These are phyloP conservation scores for Jimgerdemannia flammicorona DNA, from an alignment of 192 early-diverging fungal genomes.

Conservation along the genomic window DNA sequence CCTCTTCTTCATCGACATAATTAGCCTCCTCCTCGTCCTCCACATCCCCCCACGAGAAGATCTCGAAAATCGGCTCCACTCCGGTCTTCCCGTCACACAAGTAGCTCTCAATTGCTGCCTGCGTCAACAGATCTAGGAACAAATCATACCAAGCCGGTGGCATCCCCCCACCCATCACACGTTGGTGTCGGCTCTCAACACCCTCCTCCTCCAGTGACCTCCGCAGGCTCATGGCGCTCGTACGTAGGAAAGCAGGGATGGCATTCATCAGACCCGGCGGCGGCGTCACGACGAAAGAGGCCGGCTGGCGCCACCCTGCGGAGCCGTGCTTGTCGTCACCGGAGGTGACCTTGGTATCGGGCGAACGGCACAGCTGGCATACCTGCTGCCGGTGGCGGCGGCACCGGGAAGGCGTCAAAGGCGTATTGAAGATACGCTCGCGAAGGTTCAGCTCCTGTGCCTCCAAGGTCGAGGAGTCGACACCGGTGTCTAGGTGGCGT, in stretches of 20 bases:
- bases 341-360: not conserved
- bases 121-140: conserved; percentile 50
- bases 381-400: conserved; percentile 40
- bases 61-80: conserved; percentile 43
- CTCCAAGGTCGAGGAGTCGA: not conserved
- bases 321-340: not conserved
- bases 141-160: conserved; percentile 49
- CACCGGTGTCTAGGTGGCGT: conserved; percentile 8
- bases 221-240: conserved; percentile 41
- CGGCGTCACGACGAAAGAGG: not conserved
- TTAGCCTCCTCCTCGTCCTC: conserved; percentile 30
- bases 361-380: conserved; percentile 27
- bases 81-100: conserved; percentile 44
- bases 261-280: conserved; percentile 43
- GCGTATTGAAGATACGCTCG: conserved; percentile 24
- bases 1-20: conserved; percentile 1
- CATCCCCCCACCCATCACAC: conserved; percentile 37
- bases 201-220: conserved; percentile 19
- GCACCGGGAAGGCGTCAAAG: conserved; percentile 30
- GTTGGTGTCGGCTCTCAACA: conserved; percentile 11
- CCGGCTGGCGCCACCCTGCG: no score
- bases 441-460: conserved; percentile 1
- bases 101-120: conserved; percentile 49
- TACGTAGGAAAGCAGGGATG: conserved; percentile 46
- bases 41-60: conserved; percentile 51